A percentile compares a stretch with the other conserved stretches of the same genome.
phyloP scores from a whole-genome alignment of 352 stramenopile genomes.

The Sclerospora graminicola region DNA sequence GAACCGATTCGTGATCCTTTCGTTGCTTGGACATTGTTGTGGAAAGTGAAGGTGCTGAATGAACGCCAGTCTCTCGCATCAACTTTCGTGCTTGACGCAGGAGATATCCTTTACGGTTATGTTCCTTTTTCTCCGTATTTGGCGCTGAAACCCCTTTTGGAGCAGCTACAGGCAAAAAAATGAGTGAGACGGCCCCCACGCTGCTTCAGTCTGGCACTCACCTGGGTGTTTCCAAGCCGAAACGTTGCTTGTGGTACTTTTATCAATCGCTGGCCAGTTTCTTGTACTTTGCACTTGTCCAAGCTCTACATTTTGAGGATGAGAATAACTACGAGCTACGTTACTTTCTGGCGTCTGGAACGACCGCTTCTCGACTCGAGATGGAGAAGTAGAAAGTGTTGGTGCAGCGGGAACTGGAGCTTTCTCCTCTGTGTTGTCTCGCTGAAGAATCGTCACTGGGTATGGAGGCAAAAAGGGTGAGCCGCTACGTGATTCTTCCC shows the following conservation, averaged over 20 bases:
- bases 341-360: slow-evolving; percentile 13
- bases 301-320: slow-evolving; percentile 5
- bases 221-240: slow-evolving; percentile 15
- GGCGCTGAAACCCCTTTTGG: slow-evolving; percentile 1
- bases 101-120: slow-evolving; percentile 64
- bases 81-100: slow-evolving; percentile 48
- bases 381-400: background rate
- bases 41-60: background rate
- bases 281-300: slow-evolving; percentile 12
- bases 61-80: slow-evolving; percentile 18
- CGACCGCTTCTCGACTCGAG: slow-evolving; percentile 9
- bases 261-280: slow-evolving; percentile 5
- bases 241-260: background rate
- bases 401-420: slow-evolving; percentile 17
- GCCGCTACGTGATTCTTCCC: slow-evolving; percentile 31
- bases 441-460: slow-evolving; percentile 34
- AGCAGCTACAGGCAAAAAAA: slow-evolving; percentile 4
- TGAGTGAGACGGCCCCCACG: background rate
- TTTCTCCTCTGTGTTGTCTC: slow-evolving; percentile 25
- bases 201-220: background rate
- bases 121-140: slow-evolving; percentile 47
- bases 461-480: slow-evolving; percentile 53
- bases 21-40: slow-evolving; percentile 2
- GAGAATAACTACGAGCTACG: slow-evolving; percentile 1
- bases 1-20: background rate